Evolutionary conservation across 441 rosid genomes (phyloP).

Genomic region (Breynia disticha): DNA sequence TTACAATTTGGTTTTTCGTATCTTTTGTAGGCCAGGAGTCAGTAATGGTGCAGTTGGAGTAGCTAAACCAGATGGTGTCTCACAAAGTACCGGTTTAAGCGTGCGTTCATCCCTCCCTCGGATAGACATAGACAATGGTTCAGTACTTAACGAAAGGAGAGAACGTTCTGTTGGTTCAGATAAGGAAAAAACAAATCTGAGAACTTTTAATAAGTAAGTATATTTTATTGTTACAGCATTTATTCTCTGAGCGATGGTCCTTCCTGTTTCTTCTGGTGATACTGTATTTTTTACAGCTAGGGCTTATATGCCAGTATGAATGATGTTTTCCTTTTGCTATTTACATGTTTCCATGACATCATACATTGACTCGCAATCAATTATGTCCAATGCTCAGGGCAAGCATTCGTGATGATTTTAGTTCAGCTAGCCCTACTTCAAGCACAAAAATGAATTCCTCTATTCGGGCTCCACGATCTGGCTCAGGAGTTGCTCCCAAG

Average conservation of each 20-base stretch:
- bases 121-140: slow-evolving; percentile 51
- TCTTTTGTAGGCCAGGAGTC: slow-evolving; percentile 57
- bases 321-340: slow-evolving; percentile 3
- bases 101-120: slow-evolving; percentile 54
- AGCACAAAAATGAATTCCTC: slow-evolving; percentile 60
- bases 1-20: slow-evolving; percentile 6
- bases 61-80: slow-evolving; percentile 62
- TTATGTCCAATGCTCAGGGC: slow-evolving; percentile 38
- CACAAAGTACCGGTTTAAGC: slow-evolving; percentile 53
- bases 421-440: slow-evolving; percentile 78
- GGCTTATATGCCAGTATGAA: too few species aligned
- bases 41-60: slow-evolving; percentile 52
- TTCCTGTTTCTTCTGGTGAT: too few species aligned
- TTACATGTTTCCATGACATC: slow-evolving; percentile 5
- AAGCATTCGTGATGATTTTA: slow-evolving; percentile 63
- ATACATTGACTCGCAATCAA: slow-evolving; percentile 7
- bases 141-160: slow-evolving; percentile 62
- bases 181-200: slow-evolving; percentile 70
- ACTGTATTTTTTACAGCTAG: background rate
- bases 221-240: slow-evolving; percentile 2
- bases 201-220: slow-evolving; percentile 73
- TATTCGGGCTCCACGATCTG: slow-evolving; percentile 71
- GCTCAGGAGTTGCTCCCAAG: slow-evolving; percentile 61
- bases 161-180: slow-evolving; percentile 69
- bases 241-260: background rate